Evolutionary conservation across 2,329 filamentous ascomycete species (phyloP), one percentile per base, ranked within the genome.

Genomic region (Simplicillium sp.): DNA sequence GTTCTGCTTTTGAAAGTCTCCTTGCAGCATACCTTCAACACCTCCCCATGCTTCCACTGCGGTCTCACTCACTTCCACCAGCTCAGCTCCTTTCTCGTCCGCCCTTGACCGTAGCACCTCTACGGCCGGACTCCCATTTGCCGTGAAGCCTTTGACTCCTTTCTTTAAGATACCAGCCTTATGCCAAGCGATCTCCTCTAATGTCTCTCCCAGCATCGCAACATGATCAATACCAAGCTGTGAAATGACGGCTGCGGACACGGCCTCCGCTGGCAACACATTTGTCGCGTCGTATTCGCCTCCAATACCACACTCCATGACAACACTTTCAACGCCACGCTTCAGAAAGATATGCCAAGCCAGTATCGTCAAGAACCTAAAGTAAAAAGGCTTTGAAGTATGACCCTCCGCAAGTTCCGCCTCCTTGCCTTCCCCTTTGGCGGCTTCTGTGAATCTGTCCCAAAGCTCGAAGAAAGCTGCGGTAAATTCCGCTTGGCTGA

Each of bases 201-300:
- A 74, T 0, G 87, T 89, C 31, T 75, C 70, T 11, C 89, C 89
- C 29, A 96, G 68, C 71, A 94, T 80, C 4, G 74, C 78, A 1
- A 83, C 80, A 59, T 96, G 89, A 52, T 96, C 89, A 45, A 95
- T 83, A 3, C 87, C 88, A 34, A 96, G 60, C 53, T 82, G 87
- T 15, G 87, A 82, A 31, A 96, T 80, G 1, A 83, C 84, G 1
- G 80, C 75, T 1, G 80, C 82, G 7, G 76, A 80, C 1, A 88
- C 83, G 11, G 75, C 71, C 11, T 72, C 67, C 0, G 64, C 41
- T 0, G 70, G 69, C 6, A 98, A 62, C 16, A 97, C 75, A 54
- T 97, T 97, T 9, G 92, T 98, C 20, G 84, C 84, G 55, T 97
- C 90, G 54, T 88, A 88, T 62, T 95, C 87, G 37, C 89, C 92